Conservation (phyloP, 441 rosid genomes). For the Gossypium schwendimanii region DNA sequence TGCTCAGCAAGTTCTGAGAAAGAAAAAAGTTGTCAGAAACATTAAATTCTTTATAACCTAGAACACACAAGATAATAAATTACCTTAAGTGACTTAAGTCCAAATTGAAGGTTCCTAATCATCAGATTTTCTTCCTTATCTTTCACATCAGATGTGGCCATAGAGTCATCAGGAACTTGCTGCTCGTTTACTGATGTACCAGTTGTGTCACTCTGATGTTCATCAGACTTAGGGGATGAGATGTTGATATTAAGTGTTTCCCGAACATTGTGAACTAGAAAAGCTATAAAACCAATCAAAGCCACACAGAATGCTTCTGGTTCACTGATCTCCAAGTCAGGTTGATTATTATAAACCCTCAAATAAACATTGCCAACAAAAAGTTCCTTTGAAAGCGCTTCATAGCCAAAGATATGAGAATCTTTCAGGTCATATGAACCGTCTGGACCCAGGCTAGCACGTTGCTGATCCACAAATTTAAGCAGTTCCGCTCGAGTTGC, state of each 20-base stretch:
- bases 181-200: conserved; percentile 40
- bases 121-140: conserved; percentile 45
- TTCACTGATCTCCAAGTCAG: conserved; percentile 92
- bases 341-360: conserved; percentile 97
- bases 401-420: conserved; percentile 65
- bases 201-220: conserved; percentile 27
- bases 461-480: conserved; percentile 90
- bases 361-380: conserved; percentile 93
- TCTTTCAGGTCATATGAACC: conserved; percentile 86
- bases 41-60: conserved; percentile 6
- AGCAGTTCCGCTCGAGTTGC: conserved; percentile 87
- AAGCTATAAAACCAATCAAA: conserved; percentile 73
- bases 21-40: conserved; percentile 26
- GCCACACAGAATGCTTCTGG: conserved; percentile 94
- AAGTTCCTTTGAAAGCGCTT: conserved; percentile 83
- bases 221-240: conserved; percentile 33
- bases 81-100: conserved; percentile 91
- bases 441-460: conserved; percentile 76
- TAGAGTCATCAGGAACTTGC: conserved; percentile 32
- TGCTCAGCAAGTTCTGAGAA: conserved; percentile 74
- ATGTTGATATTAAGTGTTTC: conserved; percentile 20
- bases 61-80: conserved; percentile 10
- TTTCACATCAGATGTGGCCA: conserved; percentile 33
- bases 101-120: conserved; percentile 65
- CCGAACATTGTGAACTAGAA: conserved; percentile 46